These are phyloP conservation scores for Colletotrichum echinochloae DNA, from an alignment of 2,329 filamentous ascomycete genomes.

Conservation along the genomic window DNA sequence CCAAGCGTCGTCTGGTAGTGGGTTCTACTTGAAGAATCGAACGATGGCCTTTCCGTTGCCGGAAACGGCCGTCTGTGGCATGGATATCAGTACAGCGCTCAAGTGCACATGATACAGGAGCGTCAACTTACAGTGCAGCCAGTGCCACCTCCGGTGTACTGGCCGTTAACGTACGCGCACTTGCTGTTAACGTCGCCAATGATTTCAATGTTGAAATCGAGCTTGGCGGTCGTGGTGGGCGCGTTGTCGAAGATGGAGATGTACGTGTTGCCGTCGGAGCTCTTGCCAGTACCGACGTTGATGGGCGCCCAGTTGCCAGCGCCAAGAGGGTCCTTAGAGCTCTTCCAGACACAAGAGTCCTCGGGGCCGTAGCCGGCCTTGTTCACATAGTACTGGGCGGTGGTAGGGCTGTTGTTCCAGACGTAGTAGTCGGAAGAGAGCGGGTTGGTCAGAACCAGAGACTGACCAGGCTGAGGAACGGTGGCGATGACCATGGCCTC, in stretches of 20 bases:
- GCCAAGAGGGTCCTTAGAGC: conserved; percentile 59
- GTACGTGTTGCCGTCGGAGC: conserved; percentile 74
- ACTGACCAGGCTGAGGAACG: conserved; percentile 68
- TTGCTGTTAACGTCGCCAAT: conserved; percentile 68
- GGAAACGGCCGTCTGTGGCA: conserved; percentile 56
- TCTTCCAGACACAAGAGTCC: conserved; percentile 82
- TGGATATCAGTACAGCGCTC: not conserved
- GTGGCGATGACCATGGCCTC: conserved; percentile 89
- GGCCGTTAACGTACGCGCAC: conserved; percentile 76
- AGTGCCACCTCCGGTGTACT: conserved; percentile 67
- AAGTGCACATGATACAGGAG: not conserved
- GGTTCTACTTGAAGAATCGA: conserved; percentile 54
- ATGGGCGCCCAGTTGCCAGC: conserved; percentile 89
- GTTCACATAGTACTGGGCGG: conserved; percentile 98
- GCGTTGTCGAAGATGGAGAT: conserved; percentile 87
- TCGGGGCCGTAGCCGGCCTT: conserved; percentile 74
- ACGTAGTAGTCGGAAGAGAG: conserved; percentile 78
- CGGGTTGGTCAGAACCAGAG: conserved; percentile 79
- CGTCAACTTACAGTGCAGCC: conserved; percentile 83
- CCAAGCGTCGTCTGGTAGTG: conserved; percentile 42
- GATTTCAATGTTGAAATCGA: conserved; percentile 86
- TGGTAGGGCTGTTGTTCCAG: conserved; percentile 80
- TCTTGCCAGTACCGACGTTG: conserved; percentile 85
- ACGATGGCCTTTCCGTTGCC: conserved; percentile 57
- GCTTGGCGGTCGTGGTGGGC: conserved; percentile 76